Percentiles rank a stretch among this genome's conserved stretches.
These are phyloP conservation scores for Debaryomyces coudertii DNA, from an alignment of 1,139 yeast species.

Conservation along the genomic window DNA sequence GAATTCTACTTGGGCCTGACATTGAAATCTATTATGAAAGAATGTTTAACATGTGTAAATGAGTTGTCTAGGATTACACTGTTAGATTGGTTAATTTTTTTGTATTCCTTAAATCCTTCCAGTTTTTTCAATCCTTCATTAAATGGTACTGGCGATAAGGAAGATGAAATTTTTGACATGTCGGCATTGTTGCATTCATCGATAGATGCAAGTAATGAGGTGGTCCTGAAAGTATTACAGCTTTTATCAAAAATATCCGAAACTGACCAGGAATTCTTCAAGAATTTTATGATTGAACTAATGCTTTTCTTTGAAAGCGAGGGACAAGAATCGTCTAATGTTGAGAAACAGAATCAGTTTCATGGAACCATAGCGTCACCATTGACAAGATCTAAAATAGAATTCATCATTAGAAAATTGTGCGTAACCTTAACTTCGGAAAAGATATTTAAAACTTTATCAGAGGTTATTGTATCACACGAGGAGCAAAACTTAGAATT, in stretches of 20 bases:
- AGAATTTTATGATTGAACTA: slow-evolving; percentile 73
- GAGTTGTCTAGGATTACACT: slow-evolving; percentile 85
- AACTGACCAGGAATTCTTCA: slow-evolving; percentile 77
- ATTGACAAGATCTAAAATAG: slow-evolving; percentile 70
- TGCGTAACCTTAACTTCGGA: slow-evolving; percentile 84
- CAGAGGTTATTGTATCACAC: slow-evolving; percentile 65
- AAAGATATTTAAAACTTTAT: slow-evolving; percentile 77
- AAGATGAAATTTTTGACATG: slow-evolving; percentile 50
- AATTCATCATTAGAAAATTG: slow-evolving; percentile 80
- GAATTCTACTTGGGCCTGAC: slow-evolving; percentile 43
- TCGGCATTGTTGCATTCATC: slow-evolving; percentile 79
- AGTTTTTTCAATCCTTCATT: slow-evolving; percentile 54
- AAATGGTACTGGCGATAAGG: slow-evolving; percentile 37
- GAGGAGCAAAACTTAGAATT: slow-evolving; percentile 69
- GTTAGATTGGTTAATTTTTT: slow-evolving; percentile 86
- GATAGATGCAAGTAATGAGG: slow-evolving; percentile 84
- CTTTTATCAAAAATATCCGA: slow-evolving; percentile 81
- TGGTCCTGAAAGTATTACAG: slow-evolving; percentile 75
- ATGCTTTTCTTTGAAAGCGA: slow-evolving; percentile 63
- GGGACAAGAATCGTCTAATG: slow-evolving; percentile 14
- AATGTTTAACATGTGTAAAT: slow-evolving; percentile 47
- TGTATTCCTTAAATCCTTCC: slow-evolving; percentile 74
- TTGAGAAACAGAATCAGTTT: slow-evolving; percentile 28
- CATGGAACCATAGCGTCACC: slow-evolving; percentile 7
- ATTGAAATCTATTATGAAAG: slow-evolving; percentile 38